Conservation (phyloP, 2,329 filamentous ascomycete species). For the Alternaria gaisen region DNA sequence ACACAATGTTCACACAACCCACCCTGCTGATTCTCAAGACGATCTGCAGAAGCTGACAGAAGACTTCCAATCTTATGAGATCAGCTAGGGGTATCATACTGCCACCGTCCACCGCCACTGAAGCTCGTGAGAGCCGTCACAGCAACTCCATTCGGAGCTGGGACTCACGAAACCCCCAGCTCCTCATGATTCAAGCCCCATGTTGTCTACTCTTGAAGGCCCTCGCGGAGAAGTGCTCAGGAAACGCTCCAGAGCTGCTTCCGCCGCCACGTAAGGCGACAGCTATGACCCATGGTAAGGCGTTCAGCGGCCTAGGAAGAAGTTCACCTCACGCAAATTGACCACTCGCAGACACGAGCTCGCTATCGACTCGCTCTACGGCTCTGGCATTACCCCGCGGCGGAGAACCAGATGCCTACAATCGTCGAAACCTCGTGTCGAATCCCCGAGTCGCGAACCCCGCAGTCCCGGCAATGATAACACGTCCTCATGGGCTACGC, state of each 20-base stretch:
- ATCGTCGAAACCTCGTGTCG: background rate
- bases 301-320: background rate
- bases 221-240: background rate
- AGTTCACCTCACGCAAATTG: background rate
- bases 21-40: background rate
- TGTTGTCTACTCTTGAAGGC: background rate
- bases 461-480: background rate
- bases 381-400: slow-evolving; percentile 2
- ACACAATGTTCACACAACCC: background rate
- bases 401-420: background rate
- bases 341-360: background rate
- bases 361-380: background rate
- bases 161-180: background rate
- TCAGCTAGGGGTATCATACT: background rate
- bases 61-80: background rate
- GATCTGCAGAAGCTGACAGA: background rate
- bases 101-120: background rate
- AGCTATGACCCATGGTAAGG: background rate
- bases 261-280: background rate
- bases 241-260: background rate
- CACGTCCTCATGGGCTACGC: background rate
- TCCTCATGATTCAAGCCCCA: background rate
- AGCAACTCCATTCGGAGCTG: background rate
- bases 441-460: background rate
- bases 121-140: background rate